Conservation (phyloP, 805 yeast species). For the Candida patagonica region DNA sequence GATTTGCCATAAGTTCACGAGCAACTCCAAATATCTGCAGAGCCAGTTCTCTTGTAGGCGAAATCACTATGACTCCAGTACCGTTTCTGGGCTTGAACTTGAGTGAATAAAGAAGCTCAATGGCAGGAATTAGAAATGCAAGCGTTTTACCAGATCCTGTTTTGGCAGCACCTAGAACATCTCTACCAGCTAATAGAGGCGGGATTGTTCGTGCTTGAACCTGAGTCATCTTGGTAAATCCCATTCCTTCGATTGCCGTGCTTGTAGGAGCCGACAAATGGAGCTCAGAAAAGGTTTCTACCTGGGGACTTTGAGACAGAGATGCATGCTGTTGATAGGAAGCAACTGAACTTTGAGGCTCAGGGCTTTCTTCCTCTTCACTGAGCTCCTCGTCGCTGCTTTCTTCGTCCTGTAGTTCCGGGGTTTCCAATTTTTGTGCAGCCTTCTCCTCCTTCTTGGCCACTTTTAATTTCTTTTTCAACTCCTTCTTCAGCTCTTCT, state of each 20-base stretch:
- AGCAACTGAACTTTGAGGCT: slow-evolving; percentile 22
- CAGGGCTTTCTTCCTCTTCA: slow-evolving; percentile 25
- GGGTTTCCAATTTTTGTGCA: not conserved
- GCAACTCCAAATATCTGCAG: slow-evolving; percentile 97
- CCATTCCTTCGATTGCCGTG: slow-evolving; percentile 79
- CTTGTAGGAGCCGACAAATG: slow-evolving; percentile 74
- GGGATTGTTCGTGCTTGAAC: slow-evolving; percentile 96
- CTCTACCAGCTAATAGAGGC: slow-evolving; percentile 91
- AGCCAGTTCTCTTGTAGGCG: slow-evolving; percentile 97
- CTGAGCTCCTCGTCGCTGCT: slow-evolving; percentile 19
- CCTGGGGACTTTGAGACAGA: slow-evolving; percentile 18
- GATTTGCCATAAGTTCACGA: slow-evolving; percentile 80
- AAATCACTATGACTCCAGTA: slow-evolving; percentile 90
- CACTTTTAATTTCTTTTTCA: not conserved
- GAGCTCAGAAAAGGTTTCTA: slow-evolving; percentile 37
- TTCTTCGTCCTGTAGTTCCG: slow-evolving; percentile 7
- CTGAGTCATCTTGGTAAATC: slow-evolving; percentile 82
- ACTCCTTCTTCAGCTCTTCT: no score
- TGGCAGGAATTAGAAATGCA: slow-evolving; percentile 92
- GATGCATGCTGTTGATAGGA: slow-evolving; percentile 17
- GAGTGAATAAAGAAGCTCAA: slow-evolving; percentile 80
- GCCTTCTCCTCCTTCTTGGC: not conserved
- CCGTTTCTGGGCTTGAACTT: slow-evolving; percentile 97
- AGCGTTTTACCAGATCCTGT: slow-evolving; percentile 98
- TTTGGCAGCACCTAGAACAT: slow-evolving; percentile 98